Conservation (phyloP, 78 protist species). For the Goniomonas avonlea region DNA sequence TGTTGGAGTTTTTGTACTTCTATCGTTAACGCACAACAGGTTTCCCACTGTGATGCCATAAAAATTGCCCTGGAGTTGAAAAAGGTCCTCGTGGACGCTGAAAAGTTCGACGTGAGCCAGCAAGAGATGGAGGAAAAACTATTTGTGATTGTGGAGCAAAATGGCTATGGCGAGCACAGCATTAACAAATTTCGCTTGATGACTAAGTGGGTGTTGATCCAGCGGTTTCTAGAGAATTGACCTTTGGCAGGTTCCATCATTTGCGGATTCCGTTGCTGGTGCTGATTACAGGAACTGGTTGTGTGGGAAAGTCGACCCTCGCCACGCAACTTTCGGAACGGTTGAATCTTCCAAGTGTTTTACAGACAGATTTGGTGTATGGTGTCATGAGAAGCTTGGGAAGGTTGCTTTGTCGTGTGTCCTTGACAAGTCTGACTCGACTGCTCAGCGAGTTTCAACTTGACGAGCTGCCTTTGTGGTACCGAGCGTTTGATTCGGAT, state of each 20-base stretch:
- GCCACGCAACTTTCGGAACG: constrained; percentile 24
- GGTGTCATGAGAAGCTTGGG: no score
- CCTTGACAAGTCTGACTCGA: no score
- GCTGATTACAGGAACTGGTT: not conserved
- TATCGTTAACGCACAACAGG: no score
- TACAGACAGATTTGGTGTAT: constrained; percentile 16
- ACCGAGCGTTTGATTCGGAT: no score
- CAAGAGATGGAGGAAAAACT: not conserved
- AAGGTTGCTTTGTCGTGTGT: no score
- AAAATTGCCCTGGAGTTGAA: constrained; percentile 6
- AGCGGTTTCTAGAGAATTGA: not conserved
- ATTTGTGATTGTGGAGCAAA: not conserved
- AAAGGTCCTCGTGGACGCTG: constrained; percentile 12
- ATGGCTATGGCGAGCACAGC: constrained; percentile 10
- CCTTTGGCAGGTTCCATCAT: not conserved
- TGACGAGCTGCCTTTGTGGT: no score
- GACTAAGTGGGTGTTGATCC: not conserved
- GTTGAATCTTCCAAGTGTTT: not conserved
- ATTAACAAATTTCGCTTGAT: not conserved
- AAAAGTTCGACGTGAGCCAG: not conserved
- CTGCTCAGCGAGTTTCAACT: no score
- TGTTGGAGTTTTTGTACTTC: no score
- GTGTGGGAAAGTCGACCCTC: constrained; percentile 10
- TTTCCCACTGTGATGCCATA: constrained; percentile 2
- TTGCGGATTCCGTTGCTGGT: not conserved